These are phyloP conservation scores for Metschnikowia orientalis DNA, from an alignment of 805 yeast species.

Conservation along the genomic window DNA sequence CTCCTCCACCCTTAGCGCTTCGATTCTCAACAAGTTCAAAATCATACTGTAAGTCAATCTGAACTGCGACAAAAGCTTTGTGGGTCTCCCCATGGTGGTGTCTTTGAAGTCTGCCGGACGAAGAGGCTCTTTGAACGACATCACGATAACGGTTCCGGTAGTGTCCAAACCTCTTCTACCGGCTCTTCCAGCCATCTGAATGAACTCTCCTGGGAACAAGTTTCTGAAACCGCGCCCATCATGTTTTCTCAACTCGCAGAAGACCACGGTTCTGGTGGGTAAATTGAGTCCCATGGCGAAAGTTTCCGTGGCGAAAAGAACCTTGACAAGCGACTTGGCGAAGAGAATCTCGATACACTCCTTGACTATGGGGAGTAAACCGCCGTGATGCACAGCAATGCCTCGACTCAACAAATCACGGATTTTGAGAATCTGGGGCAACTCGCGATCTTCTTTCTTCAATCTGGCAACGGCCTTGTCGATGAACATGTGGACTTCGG, in stretches of 20 bases:
- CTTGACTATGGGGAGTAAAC: constrained; percentile 85
- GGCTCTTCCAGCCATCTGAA: constrained; percentile 99
- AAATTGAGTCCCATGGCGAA: constrained; percentile 98
- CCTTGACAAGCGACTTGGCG: constrained; percentile 80
- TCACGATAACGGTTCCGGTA: constrained; percentile 90
- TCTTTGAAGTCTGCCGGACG: constrained; percentile 60
- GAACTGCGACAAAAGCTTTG: constrained; percentile 87
- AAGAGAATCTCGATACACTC: constrained; percentile 91
- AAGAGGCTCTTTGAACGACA: constrained; percentile 72
- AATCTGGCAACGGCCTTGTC: constrained; percentile 84
- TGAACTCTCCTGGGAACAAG: constrained; percentile 91
- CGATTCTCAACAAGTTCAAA: constrained; percentile 83
- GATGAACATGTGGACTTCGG: constrained; percentile 89
- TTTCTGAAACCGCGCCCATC: constrained; percentile 83
- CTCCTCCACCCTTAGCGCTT: constrained; percentile 94
- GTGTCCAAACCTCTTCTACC: constrained; percentile 95
- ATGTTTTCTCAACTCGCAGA: constrained; percentile 79
- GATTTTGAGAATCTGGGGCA: constrained; percentile 84
- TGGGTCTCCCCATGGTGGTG: constrained; percentile 83
- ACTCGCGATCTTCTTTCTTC: constrained; percentile 85
- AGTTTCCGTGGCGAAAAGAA: constrained; percentile 94
- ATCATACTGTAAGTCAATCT: constrained; percentile 95
- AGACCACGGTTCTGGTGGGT: constrained; percentile 95
- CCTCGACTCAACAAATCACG: constrained; percentile 85
- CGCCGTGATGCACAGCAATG: constrained; percentile 95